A percentile compares a stretch with the other conserved stretches of the same genome.
Evolutionary conservation across 768 basidiomycete species (phyloP).

Genomic region (Hirschioporus abietinus): DNA sequence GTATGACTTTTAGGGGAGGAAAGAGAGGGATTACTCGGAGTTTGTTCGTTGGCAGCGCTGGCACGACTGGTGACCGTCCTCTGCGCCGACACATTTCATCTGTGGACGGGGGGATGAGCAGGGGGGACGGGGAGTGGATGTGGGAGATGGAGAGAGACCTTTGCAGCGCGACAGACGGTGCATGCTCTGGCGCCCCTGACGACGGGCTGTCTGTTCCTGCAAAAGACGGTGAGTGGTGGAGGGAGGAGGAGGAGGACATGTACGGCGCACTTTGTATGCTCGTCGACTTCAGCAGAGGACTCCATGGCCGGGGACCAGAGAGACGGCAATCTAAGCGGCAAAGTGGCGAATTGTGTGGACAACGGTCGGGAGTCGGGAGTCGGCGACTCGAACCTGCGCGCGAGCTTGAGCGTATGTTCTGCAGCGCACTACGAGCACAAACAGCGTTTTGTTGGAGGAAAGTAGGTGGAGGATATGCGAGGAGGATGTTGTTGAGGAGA

Average conservation of each 20-base stretch:
- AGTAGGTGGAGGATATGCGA: not conserved
- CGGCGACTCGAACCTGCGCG: no score
- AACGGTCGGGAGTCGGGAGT: not conserved
- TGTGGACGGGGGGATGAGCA: constrained; percentile 27
- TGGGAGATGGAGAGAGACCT: constrained; percentile 40
- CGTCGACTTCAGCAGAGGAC: not conserved
- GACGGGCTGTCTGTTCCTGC: constrained; percentile 26
- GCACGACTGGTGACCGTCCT: constrained; percentile 76
- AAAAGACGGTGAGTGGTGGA: not conserved
- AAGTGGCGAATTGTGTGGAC: not conserved
- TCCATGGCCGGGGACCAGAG: not conserved
- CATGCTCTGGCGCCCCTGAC: constrained; percentile 59
- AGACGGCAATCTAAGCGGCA: not conserved
- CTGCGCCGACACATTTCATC: constrained; percentile 92
- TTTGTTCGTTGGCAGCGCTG: constrained; percentile 81
- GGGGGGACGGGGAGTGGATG: constrained; percentile 11
- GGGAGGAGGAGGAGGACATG: not conserved
- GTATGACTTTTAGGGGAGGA: constrained; percentile 14
- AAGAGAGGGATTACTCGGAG: constrained; percentile 49
- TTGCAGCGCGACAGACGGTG: constrained; percentile 80
- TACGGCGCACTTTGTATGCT: not conserved
- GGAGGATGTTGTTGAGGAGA: not conserved
- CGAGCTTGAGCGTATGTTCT: no score
- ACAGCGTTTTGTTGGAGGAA: no score
- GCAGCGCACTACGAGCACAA: no score